Base-by-base conservation (phyloP, 352 stramenopile species). In the Globisporangium paroecandrum region DNA sequence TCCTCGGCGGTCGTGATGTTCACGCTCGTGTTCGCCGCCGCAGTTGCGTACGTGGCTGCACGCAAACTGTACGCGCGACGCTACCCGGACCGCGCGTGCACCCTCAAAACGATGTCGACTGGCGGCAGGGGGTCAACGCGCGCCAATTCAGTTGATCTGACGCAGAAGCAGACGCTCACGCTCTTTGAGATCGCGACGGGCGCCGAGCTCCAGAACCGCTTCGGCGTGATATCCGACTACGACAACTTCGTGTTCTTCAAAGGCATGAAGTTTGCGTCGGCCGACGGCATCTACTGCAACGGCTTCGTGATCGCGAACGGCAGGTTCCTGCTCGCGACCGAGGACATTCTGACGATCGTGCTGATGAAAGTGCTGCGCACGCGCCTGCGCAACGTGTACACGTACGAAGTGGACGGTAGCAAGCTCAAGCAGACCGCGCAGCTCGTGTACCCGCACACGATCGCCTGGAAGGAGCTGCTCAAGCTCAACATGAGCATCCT, bases 21-120 rank as follows among this genome's bases (percentile, higher is more conserved):
- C 8, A 13, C 49, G 8, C 9, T 57, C 22, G 6, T 57, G n/a
- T 15, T 57, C 7, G 56, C n/a, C 27, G 60, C 43, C 36, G 58
- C 71, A 12, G 25, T 55, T 55, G 25, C 41, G 41, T 87, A 77
- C 49, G 59, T 87, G 4, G 64, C 85, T 29, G 65, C 57, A 57
- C 43, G 29, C 13, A 36, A 58, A 41, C 13, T 65, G 18, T 47
- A 65, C 24, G 20, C 46, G 43, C 20, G 22, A 9, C 5, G 8
- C 3, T 27, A 57, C 49, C 49, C 49, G 22, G n/a, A 22, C 10
- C 18, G n/a, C n/a, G 47, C n/a, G 20, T 55, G 27, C 47, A 32
- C 2, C 10, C 3, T 18, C 24, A 36, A 18, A 13, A 20, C 22
- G 4, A 18, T n/a, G 18, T 32, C 60, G 27, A 29, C n/a, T 4